These are phyloP conservation scores for Cryphonectria japonica DNA, from an alignment of 2,329 filamentous ascomycete species.

Conservation along the genomic window DNA sequence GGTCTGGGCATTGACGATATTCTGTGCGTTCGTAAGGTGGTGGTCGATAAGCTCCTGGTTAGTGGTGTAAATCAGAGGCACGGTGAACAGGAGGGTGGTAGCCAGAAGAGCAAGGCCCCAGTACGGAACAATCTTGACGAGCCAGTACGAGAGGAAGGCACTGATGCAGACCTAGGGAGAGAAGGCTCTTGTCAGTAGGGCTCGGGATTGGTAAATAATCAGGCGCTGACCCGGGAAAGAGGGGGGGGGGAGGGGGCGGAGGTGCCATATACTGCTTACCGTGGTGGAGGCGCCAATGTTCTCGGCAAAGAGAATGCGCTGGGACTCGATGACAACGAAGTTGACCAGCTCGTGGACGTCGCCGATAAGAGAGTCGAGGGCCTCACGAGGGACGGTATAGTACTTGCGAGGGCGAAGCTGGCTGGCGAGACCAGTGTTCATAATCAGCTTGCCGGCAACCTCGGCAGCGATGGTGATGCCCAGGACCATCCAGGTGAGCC, in stretches of 20 bases:
- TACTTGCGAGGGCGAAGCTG: slow-evolving; percentile 70
- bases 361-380: slow-evolving; percentile 62
- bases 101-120: slow-evolving; percentile 68
- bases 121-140: slow-evolving; percentile 71
- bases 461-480: slow-evolving; percentile 65
- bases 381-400: slow-evolving; percentile 67
- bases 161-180: slow-evolving; percentile 56
- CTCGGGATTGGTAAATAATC: not conserved
- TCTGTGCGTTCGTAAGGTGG: slow-evolving; percentile 60
- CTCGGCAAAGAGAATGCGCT: slow-evolving; percentile 71
- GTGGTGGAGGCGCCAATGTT: slow-evolving; percentile 63
- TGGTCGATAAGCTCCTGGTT: slow-evolving; percentile 73
- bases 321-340: slow-evolving; percentile 72
- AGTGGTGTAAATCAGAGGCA: slow-evolving; percentile 65
- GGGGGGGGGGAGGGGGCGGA: slow-evolving; percentile 16
- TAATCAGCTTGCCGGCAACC: slow-evolving; percentile 61
- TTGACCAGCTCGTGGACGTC: slow-evolving; percentile 71
- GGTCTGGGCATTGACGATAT: slow-evolving; percentile 65
- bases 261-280: slow-evolving; percentile 48
- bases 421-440: slow-evolving; percentile 65
- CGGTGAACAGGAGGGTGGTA: slow-evolving; percentile 63
- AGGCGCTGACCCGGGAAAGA: slow-evolving; percentile 13
- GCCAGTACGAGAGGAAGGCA: slow-evolving; percentile 68
- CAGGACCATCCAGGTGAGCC: slow-evolving; percentile 66
- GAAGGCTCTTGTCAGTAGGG: slow-evolving; percentile 18